Evolutionary conservation across 31 red algal genomes (phyloP).

Genomic region (Endocladia muricata): DNA sequence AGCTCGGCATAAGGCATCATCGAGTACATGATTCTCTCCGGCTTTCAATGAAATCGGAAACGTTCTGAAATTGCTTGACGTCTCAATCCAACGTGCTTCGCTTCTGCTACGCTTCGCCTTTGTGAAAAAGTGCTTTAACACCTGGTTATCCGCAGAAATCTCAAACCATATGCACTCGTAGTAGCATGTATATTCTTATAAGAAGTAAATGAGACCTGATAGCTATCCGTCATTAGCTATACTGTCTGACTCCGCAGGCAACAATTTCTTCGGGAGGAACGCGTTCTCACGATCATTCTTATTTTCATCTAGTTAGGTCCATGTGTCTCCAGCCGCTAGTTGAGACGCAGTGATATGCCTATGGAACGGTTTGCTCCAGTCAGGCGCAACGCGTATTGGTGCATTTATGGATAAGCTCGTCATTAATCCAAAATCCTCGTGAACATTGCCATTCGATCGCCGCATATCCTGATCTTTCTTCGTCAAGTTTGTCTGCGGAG

Average conservation of each 20-base stretch:
- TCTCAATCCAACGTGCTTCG: neutral
- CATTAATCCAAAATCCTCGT: neutral
- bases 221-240: neutral
- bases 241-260: neutral
- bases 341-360: neutral
- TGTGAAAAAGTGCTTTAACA: neutral
- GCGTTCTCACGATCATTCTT: neutral
- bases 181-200: neutral
- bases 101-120: neutral
- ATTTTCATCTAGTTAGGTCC: neutral
- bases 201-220: neutral
- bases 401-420: neutral
- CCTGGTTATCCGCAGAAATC: neutral
- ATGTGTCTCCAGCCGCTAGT: neutral
- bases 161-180: neutral
- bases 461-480: neutral
- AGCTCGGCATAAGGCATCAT: neutral
- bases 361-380: constrained; percentile 4
- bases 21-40: neutral
- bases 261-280: neutral
- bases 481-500: neutral
- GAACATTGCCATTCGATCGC: neutral
- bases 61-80: neutral
- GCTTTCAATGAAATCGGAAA: neutral
- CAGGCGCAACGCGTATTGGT: neutral